Evolutionary conservation across 2,329 filamentous ascomycete species (phyloP).

Genomic region (Fusarium aywerte): DNA sequence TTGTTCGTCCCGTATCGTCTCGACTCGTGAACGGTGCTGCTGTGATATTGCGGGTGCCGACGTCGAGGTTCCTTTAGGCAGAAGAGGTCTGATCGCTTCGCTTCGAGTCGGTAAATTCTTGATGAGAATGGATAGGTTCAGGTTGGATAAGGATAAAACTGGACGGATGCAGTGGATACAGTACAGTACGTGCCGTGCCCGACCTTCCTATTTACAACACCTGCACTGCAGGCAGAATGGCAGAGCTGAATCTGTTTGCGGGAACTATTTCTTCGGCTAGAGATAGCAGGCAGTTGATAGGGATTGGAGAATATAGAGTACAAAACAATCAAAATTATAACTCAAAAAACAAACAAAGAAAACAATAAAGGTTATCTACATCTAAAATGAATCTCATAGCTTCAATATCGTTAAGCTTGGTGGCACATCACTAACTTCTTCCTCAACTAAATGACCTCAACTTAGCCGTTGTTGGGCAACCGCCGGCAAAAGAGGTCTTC

Average conservation of each 20-base stretch:
- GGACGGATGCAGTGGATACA: constrained; percentile 40
- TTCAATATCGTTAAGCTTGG: constrained; percentile 15
- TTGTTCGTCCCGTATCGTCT: constrained; percentile 6
- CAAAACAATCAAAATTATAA: not conserved
- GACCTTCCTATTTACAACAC: constrained; percentile 41
- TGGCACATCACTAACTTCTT: constrained; percentile 17
- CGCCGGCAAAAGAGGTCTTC: constrained; percentile 4
- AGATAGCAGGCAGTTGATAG: not conserved
- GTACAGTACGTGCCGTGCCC: constrained; percentile 21
- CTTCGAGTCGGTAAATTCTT: constrained; percentile 43
- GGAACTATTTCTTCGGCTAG: not conserved
- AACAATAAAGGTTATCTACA: not conserved
- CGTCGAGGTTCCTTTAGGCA: constrained; percentile 41
- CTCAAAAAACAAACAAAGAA: not conserved
- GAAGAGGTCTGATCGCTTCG: constrained; percentile 41
- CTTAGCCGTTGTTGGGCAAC: constrained; percentile 40
- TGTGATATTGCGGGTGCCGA: constrained; percentile 37
- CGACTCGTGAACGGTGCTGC: constrained; percentile 9
- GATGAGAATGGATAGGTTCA: constrained; percentile 32
- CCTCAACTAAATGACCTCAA: not conserved
- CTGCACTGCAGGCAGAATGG: constrained; percentile 1
- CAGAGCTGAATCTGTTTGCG: constrained; percentile 29
- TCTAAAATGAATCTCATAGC: constrained; percentile 1
- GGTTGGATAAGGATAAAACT: constrained; percentile 38
- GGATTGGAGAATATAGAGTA: not conserved